These are phyloP conservation scores for Chiua virens DNA, from an alignment of 768 basidiomycete species.

Conservation along the genomic window DNA sequence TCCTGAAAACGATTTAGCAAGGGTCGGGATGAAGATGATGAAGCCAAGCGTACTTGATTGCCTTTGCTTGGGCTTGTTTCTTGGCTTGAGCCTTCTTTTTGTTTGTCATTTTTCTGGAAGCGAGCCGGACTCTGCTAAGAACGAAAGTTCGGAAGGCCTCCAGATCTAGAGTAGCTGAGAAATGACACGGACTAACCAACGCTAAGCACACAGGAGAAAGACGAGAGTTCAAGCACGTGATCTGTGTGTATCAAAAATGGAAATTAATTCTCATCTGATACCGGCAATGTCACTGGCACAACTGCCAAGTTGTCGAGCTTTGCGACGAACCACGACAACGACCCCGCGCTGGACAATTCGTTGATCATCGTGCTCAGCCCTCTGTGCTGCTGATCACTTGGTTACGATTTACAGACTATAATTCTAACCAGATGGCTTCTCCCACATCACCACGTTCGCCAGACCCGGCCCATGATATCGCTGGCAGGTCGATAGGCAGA, in stretches of 20 bases:
- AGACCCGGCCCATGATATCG: conserved; percentile 11
- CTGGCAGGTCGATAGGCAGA: conserved; percentile 7
- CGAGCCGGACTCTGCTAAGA: background rate
- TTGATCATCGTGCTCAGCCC: background rate
- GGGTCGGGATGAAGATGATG: background rate
- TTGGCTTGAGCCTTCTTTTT: conserved; percentile 31
- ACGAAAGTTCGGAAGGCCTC: conserved; percentile 6
- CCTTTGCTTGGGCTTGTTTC: conserved; percentile 29
- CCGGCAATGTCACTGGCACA: background rate
- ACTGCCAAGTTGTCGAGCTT: background rate
- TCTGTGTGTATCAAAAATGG: conserved; percentile 3
- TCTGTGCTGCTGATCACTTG: background rate
- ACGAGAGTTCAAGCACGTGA: no score
- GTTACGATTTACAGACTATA: background rate
- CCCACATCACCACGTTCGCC: conserved; percentile 2
- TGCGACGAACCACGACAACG: conserved; percentile 3
- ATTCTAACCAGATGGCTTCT: conserved; percentile 9
- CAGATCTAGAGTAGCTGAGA: conserved; percentile 1
- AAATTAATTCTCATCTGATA: conserved; percentile 6
- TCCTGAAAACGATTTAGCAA: conserved; percentile 15
- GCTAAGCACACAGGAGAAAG: conserved; percentile 2
- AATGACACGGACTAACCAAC: background rate
- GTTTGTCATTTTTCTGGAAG: conserved; percentile 26
- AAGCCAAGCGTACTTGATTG: conserved; percentile 20
- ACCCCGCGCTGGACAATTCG: conserved; percentile 1